Conservation (phyloP, 2,329 filamentous ascomycete species). For the Claviceps paspali region DNA sequence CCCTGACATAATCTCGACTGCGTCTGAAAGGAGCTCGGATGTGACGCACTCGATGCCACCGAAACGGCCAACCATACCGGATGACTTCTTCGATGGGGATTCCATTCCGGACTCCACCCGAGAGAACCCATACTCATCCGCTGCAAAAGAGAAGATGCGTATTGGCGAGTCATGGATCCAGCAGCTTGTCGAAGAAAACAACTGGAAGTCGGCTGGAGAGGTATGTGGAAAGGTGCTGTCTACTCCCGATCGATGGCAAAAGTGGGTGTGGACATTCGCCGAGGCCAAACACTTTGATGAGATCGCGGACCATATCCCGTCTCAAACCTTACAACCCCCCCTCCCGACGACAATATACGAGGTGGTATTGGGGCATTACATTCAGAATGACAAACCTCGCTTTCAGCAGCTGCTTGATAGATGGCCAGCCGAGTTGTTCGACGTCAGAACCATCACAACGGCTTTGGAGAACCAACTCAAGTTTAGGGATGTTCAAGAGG, state of each 20-base stretch:
- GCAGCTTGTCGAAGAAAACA: conserved; percentile 57
- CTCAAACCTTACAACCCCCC: conserved; percentile 59
- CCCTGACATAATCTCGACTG: conserved; percentile 49
- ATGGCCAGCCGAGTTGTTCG: conserved; percentile 77
- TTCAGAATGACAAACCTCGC: conserved; percentile 57
- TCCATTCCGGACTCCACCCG: conserved; percentile 41
- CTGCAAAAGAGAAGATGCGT: conserved; percentile 74
- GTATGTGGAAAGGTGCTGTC: conserved; percentile 72
- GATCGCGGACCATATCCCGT: conserved; percentile 72
- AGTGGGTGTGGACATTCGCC: conserved; percentile 89
- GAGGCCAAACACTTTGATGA: conserved; percentile 77
- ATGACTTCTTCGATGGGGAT: conserved; percentile 62
- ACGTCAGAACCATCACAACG: conserved; percentile 59
- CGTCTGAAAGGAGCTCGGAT: conserved; percentile 25
- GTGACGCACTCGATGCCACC: conserved; percentile 25
- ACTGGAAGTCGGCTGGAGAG: conserved; percentile 67
- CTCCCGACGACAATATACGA: conserved; percentile 77
- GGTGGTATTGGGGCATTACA: conserved; percentile 76
- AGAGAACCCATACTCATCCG: conserved; percentile 43
- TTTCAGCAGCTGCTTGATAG: conserved; percentile 67
- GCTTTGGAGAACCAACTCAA: conserved; percentile 72
- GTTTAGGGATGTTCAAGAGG: conserved; percentile 57
- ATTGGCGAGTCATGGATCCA: conserved; percentile 91
- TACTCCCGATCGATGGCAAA: conserved; percentile 74
- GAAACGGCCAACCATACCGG: conserved; percentile 23